phyloP scores from a whole-genome alignment of 805 yeast genomes.

The Ogataea ramenticola region DNA sequence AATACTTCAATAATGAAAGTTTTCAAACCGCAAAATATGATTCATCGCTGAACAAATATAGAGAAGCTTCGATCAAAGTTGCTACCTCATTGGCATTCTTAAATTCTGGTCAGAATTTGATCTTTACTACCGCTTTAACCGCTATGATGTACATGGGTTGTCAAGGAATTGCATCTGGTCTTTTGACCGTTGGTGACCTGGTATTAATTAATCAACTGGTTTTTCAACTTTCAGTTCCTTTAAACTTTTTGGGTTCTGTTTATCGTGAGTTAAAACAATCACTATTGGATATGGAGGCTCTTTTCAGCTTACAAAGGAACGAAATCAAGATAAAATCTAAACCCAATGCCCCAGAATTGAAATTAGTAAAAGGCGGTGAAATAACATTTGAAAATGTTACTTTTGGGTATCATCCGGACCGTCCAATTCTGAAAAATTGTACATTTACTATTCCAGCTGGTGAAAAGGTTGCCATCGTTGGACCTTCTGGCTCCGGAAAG shows the following conservation, averaged over 20 bases:
- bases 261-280: slow-evolving; percentile 93
- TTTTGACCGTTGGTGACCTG: slow-evolving; percentile 86
- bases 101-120: slow-evolving; percentile 73
- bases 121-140: slow-evolving; percentile 83
- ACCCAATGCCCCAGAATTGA: slow-evolving; percentile 55
- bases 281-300: slow-evolving; percentile 89
- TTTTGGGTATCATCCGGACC: slow-evolving; percentile 84
- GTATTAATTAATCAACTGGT: slow-evolving; percentile 93
- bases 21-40: slow-evolving; percentile 79
- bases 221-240: slow-evolving; percentile 90
- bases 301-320: slow-evolving; percentile 77
- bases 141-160: slow-evolving; percentile 99
- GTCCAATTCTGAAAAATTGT: slow-evolving; percentile 79
- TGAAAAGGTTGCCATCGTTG: slow-evolving; percentile 85
- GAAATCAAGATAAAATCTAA: slow-evolving; percentile 58
- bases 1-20: slow-evolving; percentile 85
- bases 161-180: slow-evolving; percentile 79
- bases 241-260: slow-evolving; percentile 91
- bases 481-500: slow-evolving; percentile 95
- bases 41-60: slow-evolving; percentile 63
- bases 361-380: slow-evolving; percentile 58
- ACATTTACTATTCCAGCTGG: slow-evolving; percentile 87
- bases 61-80: slow-evolving; percentile 68
- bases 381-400: slow-evolving; percentile 85
- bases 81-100: slow-evolving; percentile 76